These are phyloP conservation scores for Remersonia thermophila DNA, from an alignment of 2,329 filamentous ascomycete species.

Conservation along the genomic window DNA sequence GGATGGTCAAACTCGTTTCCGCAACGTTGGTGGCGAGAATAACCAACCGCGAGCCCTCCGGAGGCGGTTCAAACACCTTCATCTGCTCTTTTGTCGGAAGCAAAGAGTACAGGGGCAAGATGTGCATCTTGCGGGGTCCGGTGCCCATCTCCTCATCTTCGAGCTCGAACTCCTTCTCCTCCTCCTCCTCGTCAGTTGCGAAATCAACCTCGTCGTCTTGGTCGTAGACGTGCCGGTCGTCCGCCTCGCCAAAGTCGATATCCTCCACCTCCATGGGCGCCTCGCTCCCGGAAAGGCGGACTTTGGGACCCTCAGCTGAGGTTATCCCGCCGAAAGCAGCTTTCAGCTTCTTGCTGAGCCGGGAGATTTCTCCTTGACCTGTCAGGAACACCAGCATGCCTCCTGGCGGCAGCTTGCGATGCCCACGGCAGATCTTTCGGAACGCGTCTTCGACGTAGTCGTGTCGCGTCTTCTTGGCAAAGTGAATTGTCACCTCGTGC, in stretches of 20 bases:
- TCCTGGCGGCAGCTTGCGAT: slow-evolving; percentile 79
- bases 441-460: slow-evolving; percentile 90
- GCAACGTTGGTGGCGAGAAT: slow-evolving; percentile 93
- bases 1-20: slow-evolving; percentile 93
- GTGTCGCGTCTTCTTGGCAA: slow-evolving; percentile 65
- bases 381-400: slow-evolving; percentile 92
- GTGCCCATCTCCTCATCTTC: slow-evolving; percentile 48
- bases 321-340: slow-evolving; percentile 49
- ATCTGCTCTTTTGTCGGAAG: slow-evolving; percentile 84
- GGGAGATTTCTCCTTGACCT: slow-evolving; percentile 79
- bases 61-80: slow-evolving; percentile 74
- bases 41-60: slow-evolving; percentile 71
- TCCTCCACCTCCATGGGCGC: slow-evolving; percentile 76
- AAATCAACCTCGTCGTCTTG: slow-evolving; percentile 43
- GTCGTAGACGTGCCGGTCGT: slow-evolving; percentile 50
- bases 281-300: slow-evolving; percentile 65
- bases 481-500: slow-evolving; percentile 81
- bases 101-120: slow-evolving; percentile 88
- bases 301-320: slow-evolving; percentile 48
- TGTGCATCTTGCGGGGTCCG: slow-evolving; percentile 62
- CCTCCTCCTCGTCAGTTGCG: slow-evolving; percentile 47
- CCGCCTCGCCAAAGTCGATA: slow-evolving; percentile 62
- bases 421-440: slow-evolving; percentile 73
- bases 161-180: slow-evolving; percentile 55
- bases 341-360: slow-evolving; percentile 69